These are phyloP conservation scores for Fallopia convolvulus DNA, from an alignment of 148 eudicot species.

Conservation along the genomic window DNA sequence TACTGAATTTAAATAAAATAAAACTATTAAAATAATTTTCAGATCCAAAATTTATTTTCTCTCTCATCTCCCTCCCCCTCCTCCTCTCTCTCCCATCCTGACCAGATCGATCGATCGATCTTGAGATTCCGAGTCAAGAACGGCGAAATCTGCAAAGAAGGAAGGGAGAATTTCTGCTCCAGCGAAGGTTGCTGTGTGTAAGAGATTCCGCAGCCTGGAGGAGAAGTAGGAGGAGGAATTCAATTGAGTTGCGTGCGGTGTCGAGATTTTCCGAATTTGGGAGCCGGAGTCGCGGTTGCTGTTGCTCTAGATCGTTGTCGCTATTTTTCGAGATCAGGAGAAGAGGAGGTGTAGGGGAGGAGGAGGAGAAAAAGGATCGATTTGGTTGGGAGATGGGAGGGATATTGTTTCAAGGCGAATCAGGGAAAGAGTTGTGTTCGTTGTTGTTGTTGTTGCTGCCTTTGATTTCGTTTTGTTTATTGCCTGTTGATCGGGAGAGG, in stretches of 20 bases:
- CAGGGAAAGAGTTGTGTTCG: neutral
- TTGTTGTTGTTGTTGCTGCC: neutral
- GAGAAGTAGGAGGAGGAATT: neutral
- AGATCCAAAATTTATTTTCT: neutral
- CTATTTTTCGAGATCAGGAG: neutral
- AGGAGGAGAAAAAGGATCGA: conserved; percentile 2
- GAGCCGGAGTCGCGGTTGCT: neutral
- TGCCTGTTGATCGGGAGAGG: conserved; percentile 10
- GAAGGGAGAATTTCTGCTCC: neutral
- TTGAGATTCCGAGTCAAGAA: neutral
- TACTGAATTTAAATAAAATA: conserved; percentile 7
- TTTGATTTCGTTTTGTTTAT: neutral
- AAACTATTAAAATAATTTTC: neutral
- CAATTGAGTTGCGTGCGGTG: neutral
- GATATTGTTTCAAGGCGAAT: neutral
- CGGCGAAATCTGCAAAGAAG: neutral
- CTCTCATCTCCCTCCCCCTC: neutral
- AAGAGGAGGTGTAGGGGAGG: conserved; percentile 1
- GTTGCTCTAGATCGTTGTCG: neutral
- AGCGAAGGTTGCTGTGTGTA: neutral
- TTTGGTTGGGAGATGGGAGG: conserved; percentile 8
- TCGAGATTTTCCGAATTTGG: neutral
- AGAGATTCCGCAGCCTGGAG: neutral
- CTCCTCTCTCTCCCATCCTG: conserved; percentile 2
- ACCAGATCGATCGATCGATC: conserved; percentile 12